Conservation (phyloP, 257 asterid genomes). For the Solanum corneliomulleri region DNA sequence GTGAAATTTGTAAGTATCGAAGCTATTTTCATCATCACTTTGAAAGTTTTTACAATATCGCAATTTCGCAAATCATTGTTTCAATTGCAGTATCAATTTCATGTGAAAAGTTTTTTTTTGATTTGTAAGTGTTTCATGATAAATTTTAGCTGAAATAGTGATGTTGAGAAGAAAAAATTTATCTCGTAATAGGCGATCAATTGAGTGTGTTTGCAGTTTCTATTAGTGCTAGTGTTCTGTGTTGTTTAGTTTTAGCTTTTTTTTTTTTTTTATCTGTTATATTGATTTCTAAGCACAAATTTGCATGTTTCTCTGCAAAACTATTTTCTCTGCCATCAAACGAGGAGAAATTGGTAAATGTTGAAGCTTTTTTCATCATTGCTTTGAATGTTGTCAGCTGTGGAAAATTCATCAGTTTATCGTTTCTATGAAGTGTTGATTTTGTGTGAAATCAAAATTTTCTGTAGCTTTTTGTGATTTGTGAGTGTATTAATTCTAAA, state of each 20-base stretch:
- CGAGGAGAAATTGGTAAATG: neutral
- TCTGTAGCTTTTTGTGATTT: neutral
- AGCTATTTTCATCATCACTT: neutral
- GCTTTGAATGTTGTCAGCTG: neutral
- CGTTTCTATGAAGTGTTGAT: neutral
- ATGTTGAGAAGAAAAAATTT: neutral
- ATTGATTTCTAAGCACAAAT: neutral
- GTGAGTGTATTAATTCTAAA: neutral
- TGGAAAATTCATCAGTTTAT: neutral
- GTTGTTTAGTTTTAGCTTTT: neutral
- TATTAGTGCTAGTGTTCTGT: neutral
- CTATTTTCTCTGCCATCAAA: neutral
- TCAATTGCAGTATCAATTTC: neutral
- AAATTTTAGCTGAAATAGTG: neutral
- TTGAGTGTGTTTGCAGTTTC: neutral
- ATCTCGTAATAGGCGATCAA: neutral
- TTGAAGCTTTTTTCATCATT: neutral
- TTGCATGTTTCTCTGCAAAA: neutral
- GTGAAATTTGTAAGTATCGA: neutral
- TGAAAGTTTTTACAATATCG: neutral
- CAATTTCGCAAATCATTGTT: neutral
- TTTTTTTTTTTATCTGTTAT: no score
- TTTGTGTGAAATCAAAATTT: neutral
- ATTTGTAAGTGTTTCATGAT: neutral
- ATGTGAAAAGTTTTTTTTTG: neutral